Evolutionary conservation across 352 stramenopile species (phyloP), one percentile per base, ranked within the genome.

Genomic region (Globisporangium takayamanum): DNA sequence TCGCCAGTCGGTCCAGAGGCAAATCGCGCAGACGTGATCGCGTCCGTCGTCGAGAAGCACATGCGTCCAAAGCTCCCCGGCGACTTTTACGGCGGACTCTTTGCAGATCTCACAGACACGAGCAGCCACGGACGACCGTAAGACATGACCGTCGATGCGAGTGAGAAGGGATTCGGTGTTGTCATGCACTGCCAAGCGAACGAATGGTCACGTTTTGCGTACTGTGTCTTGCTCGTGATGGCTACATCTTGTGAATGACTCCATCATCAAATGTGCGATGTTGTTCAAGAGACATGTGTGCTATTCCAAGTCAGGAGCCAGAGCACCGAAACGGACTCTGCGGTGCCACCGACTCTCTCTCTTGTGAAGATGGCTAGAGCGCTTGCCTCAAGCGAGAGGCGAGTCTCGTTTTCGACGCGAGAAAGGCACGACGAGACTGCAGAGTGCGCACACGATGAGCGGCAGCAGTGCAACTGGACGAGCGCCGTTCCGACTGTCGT

Each of bases 51-150:
- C 5, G 73, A 89, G 53, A 86, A 89, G 55, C 72, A 95, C 62
- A 90, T 95, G 73, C 80, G 71, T 14, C 83, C 85, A 16, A 84
- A 91, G 64, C 73, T 95, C 18, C 85, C 85, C 12, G 83, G 85
- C 33, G 81, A 95, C 62, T 95, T 95, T 62, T 95, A 95, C 62
- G 80, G 85, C 41, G 72, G 80, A 51, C 65, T 94, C 41, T 94
- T 94, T 64, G 67, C 73, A 20, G 78, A 88, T 59, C 62, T 88
- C 39, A 70, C 70, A 49, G 65, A 60, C 44, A 36, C 36, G 36
- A 55, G 54, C 30, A 45, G 18, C 28, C 33, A 42, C 4, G 20
- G 18, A 36, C 33, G 54, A 22, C 10, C 14, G 2, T 51, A 33
- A 51, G 5, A 41, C 12, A 16, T 41, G 41, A 0, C 15, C 2